A percentile compares a stretch with the other conserved stretches of the same genome.
Conservation (phyloP, 192 early-diverging fungal genomes). For the Coemansia sp. region DNA sequence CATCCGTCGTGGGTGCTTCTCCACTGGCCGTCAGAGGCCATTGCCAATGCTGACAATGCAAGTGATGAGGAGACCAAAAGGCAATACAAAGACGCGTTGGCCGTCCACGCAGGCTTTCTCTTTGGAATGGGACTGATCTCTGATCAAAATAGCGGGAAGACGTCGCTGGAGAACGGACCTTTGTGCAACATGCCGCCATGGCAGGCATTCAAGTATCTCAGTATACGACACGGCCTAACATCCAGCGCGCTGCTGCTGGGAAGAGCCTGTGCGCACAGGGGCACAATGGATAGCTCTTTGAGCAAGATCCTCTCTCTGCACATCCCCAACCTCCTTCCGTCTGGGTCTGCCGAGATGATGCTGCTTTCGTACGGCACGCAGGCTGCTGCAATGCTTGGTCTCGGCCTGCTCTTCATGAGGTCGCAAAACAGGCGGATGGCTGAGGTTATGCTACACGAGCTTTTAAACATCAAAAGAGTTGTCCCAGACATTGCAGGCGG, state of each 20-base stretch:
- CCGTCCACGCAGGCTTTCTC: slow-evolving; percentile 76
- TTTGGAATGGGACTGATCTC: slow-evolving; percentile 70
- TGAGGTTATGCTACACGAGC: slow-evolving; percentile 71
- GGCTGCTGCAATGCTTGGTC: slow-evolving; percentile 68
- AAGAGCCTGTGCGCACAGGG: slow-evolving; percentile 65
- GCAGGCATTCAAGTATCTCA: slow-evolving; percentile 67
- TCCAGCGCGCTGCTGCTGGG: slow-evolving; percentile 77
- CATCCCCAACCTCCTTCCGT: slow-evolving; percentile 68
- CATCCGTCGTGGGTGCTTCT: slow-evolving; percentile 80
- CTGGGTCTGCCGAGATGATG: slow-evolving; percentile 59
- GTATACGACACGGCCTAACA: slow-evolving; percentile 64
- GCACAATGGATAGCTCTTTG: slow-evolving; percentile 62
- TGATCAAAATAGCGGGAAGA: not conserved
- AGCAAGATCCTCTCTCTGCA: slow-evolving; percentile 74
- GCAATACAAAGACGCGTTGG: slow-evolving; percentile 42
- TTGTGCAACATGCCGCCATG: slow-evolving; percentile 64
- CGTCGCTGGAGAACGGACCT: slow-evolving; percentile 56
- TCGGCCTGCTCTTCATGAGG: slow-evolving; percentile 75
- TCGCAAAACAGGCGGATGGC: slow-evolving; percentile 69
- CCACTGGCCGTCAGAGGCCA: slow-evolving; percentile 56
- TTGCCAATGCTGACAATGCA: not conserved
- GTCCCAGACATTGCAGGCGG: slow-evolving; percentile 4
- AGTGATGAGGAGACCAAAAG: slow-evolving; percentile 12
- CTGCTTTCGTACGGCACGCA: slow-evolving; percentile 63
- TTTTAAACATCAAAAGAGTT: slow-evolving; percentile 13